Evolutionary conservation across 2,329 filamentous ascomycete species (phyloP), one percentile per base, ranked within the genome.

Genomic region (Mycosphaerella sp.): DNA sequence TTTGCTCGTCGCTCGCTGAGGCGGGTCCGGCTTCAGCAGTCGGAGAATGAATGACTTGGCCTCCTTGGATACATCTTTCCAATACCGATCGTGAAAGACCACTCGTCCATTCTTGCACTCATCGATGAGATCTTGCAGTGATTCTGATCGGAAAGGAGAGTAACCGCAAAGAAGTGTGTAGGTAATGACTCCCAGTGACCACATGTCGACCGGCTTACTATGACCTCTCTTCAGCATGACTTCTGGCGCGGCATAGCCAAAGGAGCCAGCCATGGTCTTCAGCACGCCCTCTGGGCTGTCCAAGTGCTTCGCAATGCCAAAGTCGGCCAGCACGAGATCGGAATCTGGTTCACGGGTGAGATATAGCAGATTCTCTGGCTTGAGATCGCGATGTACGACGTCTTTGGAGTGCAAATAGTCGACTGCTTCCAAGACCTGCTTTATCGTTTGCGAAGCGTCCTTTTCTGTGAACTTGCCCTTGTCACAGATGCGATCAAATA

Each of bases 401-500:
- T 96, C 90, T 66, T 93, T 93, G 65, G 85, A 76, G 72, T 98
- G 93, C 36, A 98, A 81, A 68, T 96, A 98, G 73, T 95, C 80
- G 59, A 98, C 93, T 17, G 94, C 93, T 59, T 85, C 85, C 27
- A 98, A 80, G 28, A 98, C 86, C 72, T 98, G 90, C 66, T 85
- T 87, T 68, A 98, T 97, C 8, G 91, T 97, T 71, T 93, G 86
- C 16, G 90, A 91, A 10, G 89, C 90, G 73, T 98, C 93, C 74
- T 95, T 97, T 70, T 98, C 93, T 12, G 93, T 98, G 73, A 97
- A 98, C 69, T 89, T 95, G 63, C 93, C 94, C 71, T 94, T 87
- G 67, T 97, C 90, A 74, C 93, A 98, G 64, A 98, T 98, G 50
- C 94, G 85, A 67, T 98, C 93, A 71, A 98, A 98, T 57, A 98